Evolutionary conservation across 2,329 filamentous ascomycete genomes (phyloP).

Genomic region (Hypoxylon sp.): DNA sequence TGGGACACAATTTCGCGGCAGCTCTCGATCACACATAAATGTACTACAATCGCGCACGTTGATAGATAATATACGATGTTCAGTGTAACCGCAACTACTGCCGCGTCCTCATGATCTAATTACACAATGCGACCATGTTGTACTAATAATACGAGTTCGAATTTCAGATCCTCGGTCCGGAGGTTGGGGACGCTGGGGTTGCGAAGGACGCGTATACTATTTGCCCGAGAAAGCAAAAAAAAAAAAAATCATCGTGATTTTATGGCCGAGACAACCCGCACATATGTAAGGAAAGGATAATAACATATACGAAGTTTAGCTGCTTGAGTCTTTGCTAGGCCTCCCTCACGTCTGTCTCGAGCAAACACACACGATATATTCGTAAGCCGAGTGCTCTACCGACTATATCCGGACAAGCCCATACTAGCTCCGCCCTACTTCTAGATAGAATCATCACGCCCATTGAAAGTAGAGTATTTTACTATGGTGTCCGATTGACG

Average conservation of each 20-base stretch:
- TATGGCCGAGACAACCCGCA: neutral
- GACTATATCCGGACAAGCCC: neutral
- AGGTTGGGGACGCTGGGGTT: neutral
- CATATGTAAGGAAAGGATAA: neutral
- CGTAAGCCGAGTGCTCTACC: neutral
- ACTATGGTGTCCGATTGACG: neutral
- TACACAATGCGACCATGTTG: slow-evolving; percentile 6
- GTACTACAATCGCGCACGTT: slow-evolving; percentile 3
- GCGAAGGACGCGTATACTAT: neutral
- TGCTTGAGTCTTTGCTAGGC: neutral
- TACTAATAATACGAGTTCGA: neutral
- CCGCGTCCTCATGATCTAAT: slow-evolving; percentile 17
- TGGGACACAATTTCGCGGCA: slow-evolving; percentile 24
- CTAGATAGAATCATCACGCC: neutral
- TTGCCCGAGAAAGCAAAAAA: neutral
- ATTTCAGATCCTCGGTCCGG: neutral
- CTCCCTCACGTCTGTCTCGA: neutral
- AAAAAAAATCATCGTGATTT: neutral
- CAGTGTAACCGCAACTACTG: slow-evolving; percentile 6
- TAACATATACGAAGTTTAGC: neutral
- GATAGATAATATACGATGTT: neutral
- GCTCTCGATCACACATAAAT: slow-evolving; percentile 18
- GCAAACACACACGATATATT: neutral
- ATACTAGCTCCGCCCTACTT: neutral
- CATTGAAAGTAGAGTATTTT: neutral